Conservation (phyloP, 805 yeast genomes). For the Starmerella floricola region DNA sequence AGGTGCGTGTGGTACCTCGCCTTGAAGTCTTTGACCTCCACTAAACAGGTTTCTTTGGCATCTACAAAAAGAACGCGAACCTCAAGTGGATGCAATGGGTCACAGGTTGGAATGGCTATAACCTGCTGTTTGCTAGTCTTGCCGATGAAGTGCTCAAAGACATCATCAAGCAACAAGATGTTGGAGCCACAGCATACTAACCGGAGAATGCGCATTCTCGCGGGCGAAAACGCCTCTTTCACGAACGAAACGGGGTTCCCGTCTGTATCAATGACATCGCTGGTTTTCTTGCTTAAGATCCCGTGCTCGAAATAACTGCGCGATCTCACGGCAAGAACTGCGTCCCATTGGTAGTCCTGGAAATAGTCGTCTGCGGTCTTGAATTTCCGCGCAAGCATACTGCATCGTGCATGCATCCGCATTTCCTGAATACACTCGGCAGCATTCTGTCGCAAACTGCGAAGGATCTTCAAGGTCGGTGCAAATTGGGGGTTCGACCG, state of each 20-base stretch:
- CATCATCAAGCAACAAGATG: constrained; percentile 15
- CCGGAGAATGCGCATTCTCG: constrained; percentile 5
- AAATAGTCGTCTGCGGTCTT: background rate
- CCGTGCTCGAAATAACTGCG: constrained; percentile 18
- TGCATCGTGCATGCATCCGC: background rate
- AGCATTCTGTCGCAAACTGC: background rate
- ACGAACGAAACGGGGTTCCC: constrained; percentile 14
- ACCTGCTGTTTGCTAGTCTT: background rate
- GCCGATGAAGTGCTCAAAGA: constrained; percentile 12
- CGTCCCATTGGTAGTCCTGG: constrained; percentile 18
- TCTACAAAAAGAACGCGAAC: constrained; percentile 7
- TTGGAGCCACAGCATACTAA: constrained; percentile 8
- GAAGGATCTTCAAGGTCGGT: background rate
- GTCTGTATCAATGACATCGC: constrained; percentile 14
- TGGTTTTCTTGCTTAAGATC: constrained; percentile 9
- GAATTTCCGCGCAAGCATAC: constrained; percentile 9
- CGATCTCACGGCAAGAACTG: constrained; percentile 8
- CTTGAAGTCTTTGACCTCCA: constrained; percentile 12
- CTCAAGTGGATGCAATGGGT: background rate
- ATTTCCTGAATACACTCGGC: constrained; percentile 1
- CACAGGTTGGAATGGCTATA: background rate
- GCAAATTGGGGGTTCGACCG: constrained; percentile 1
- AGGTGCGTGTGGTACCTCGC: constrained; percentile 5
- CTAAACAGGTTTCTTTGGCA: constrained; percentile 16
- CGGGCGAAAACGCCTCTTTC: constrained; percentile 10